Conservation (phyloP, 2,329 filamentous ascomycete species). For the Monosporascus sp. region DNA sequence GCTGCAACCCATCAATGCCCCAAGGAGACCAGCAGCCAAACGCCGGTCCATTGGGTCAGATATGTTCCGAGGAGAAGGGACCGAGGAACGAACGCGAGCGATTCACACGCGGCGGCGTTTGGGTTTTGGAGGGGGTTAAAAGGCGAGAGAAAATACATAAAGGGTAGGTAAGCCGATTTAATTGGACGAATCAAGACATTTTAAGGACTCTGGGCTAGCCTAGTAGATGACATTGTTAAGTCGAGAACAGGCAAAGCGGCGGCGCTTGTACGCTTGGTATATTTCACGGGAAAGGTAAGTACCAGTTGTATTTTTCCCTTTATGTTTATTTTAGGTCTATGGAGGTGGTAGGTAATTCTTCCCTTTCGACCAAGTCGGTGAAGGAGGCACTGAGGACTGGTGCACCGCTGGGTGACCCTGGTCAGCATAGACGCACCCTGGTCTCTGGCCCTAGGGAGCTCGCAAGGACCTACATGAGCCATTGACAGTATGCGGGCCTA, state of each 20-base stretch:
- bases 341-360: too few relatives aligned
- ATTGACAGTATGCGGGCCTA: constrained; percentile 18
- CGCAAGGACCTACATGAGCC: constrained; percentile 24
- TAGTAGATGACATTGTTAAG: background rate
- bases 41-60: constrained; percentile 20
- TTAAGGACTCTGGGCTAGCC: background rate
- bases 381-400: constrained; percentile 37
- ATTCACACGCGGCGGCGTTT: constrained; percentile 16
- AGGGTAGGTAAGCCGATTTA: background rate
- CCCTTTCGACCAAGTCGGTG: constrained; percentile 36
- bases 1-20: constrained; percentile 5
- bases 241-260: background rate
- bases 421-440: constrained; percentile 20
- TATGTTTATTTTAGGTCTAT: background rate
- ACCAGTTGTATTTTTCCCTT: constrained; percentile 3
- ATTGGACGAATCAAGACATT: background rate
- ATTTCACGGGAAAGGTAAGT: background rate
- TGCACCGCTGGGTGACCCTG: constrained; percentile 22
- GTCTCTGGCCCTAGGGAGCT: constrained; percentile 21
- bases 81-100: constrained; percentile 20
- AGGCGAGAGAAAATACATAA: background rate
- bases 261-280: constrained; percentile 3
- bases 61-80: constrained; percentile 16
- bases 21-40: constrained; percentile 12
- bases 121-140: background rate